Evolutionary conservation across 1,284 basidiomycete genomes (phyloP).

Genomic region (Cutaneotrichosporon sp.): DNA sequence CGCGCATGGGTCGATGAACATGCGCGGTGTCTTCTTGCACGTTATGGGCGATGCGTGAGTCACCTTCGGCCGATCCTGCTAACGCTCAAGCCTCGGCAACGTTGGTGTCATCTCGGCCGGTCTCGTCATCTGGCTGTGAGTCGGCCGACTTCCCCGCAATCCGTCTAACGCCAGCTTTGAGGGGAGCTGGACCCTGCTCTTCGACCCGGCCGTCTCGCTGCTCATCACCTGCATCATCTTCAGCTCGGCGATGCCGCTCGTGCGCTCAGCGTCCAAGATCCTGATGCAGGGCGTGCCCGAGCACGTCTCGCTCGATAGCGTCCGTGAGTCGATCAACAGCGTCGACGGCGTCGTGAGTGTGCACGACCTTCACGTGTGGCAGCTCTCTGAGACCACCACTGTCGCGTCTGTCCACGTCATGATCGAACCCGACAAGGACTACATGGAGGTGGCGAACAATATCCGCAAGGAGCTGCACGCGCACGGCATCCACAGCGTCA

Average conservation of each 20-base stretch:
- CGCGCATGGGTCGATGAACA: constrained; percentile 83
- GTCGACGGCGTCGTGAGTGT: constrained; percentile 87
- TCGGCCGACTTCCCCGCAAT: neutral
- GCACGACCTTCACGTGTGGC: constrained; percentile 97
- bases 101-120: constrained; percentile 96
- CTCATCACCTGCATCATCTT: constrained; percentile 97
- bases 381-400: constrained; percentile 80
- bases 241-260: constrained; percentile 88
- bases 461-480: constrained; percentile 81
- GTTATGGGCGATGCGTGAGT: constrained; percentile 85
- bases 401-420: constrained; percentile 96
- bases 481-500: constrained; percentile 90
- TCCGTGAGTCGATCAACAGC: constrained; percentile 72
- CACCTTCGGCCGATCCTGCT: neutral
- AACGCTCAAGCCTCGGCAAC: constrained; percentile 68
- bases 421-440: constrained; percentile 72
- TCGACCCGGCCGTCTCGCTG: constrained; percentile 89
- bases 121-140: constrained; percentile 79
- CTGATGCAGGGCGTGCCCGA: constrained; percentile 94
- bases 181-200: constrained; percentile 70
- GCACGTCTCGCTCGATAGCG: constrained; percentile 81
- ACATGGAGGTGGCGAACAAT: constrained; percentile 83
- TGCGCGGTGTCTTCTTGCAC: constrained; percentile 90
- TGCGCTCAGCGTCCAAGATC: constrained; percentile 92
- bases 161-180: constrained; percentile 32